Base-by-base conservation (phyloP, 129 eudicot species). In the Flaveria robusta region DNA sequence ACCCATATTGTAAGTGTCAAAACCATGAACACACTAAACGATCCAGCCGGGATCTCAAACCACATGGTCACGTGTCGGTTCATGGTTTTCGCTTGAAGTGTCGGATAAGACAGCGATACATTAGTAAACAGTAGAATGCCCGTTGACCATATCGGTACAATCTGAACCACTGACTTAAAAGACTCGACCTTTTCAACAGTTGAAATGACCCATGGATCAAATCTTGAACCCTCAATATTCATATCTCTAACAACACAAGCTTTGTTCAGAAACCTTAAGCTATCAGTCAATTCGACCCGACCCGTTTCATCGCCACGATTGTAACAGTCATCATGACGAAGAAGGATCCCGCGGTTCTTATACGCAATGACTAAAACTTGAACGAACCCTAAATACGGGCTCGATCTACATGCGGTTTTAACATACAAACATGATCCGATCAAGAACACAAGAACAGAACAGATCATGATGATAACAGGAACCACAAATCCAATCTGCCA, bases 201-300 rank as follows among this genome's bases (percentile, higher is more conserved):
- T 2, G 93, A 31, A 31, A 31, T 0, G 5, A 31, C 37, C 37
- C 37, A 31, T 31, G 37, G 86, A 68, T 87, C 50, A 46, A 69
- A 20, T 37, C 83, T 70, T 3, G 75, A 79, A 20, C 87, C 86
- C 54, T 80, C 87, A 15, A 76, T 70, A 42, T 75, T 84, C 51
- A 71, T 20, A 23, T 90, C 90, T 22, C 42, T 72, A 11, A 91
- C 46, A 52, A 88, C 66, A 22, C 97, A 91, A 0, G 96, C 91
- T 80, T 82, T 88, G 76, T 90, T 90, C 26, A 90, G 79, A 81
- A 75, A 87, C 93, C 96, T 87, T 55, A 15, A 42, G 5, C 7
- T 39, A 6, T 24, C 43, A 14, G 6, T 7, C 16, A n/a, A 22
- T 6, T 70, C 58, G 20, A 45, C 58, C 23, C 74, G 54, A 49